phyloP scores from a whole-genome alignment of 257 asterid species.

The Nicotiana sylvestris region DNA sequence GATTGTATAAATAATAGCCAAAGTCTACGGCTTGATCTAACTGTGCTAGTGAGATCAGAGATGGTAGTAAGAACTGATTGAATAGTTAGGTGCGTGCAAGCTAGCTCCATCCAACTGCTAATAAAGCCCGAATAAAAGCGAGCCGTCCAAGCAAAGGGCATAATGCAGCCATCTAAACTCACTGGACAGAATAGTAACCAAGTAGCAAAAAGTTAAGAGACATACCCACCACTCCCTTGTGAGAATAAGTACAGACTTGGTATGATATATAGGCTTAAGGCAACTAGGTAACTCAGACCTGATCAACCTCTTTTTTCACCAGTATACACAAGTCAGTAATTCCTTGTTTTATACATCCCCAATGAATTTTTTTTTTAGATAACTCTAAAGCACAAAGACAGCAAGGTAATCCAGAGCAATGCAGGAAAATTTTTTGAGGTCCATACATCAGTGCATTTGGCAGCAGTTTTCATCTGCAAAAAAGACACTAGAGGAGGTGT shows the following conservation, averaged over 20 bases:
- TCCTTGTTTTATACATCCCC: background rate
- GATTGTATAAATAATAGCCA: background rate
- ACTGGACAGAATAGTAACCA: no score
- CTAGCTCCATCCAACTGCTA: background rate
- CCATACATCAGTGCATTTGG: background rate
- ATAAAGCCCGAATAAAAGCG: background rate
- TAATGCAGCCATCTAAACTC: no score
- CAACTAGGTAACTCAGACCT: background rate
- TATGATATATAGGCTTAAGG: background rate
- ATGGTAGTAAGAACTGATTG: no score
- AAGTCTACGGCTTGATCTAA: background rate
- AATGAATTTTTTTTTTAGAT: background rate
- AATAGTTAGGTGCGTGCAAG: background rate
- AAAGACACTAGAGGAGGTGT: conserved; percentile 2
- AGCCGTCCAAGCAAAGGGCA: background rate
- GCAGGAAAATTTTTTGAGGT: conserved; percentile 11
- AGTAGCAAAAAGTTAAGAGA: no score
- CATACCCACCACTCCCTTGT: no score
- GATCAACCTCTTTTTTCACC: background rate
- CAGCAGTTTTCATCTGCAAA: conserved; percentile 22
- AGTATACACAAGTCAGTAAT: background rate
- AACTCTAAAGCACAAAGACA: conserved; percentile 7
- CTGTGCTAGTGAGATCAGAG: background rate
- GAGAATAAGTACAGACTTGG: background rate
- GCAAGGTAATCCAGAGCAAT: conserved; percentile 6